Evolutionary conservation across 805 yeast species (phyloP).

Genomic region (Zygosaccharomyces siamensis): DNA sequence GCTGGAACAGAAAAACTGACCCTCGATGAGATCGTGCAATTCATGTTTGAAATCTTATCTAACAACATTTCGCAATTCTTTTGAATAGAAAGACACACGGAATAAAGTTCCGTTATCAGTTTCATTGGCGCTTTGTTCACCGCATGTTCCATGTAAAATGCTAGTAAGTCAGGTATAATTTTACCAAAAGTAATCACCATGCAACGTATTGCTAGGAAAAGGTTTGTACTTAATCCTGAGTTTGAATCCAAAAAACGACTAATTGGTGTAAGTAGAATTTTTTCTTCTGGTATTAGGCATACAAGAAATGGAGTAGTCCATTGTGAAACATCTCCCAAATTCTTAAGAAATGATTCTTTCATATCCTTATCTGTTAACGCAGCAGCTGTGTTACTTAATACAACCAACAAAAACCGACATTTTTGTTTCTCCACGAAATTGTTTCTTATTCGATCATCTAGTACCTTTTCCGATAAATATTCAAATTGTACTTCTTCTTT

Average conservation of each 20-base stretch:
- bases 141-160: not conserved
- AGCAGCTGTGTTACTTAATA: not conserved
- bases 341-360: not conserved
- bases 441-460: not conserved
- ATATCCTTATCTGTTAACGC: not conserved
- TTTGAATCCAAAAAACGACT: not conserved
- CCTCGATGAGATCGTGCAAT: not conserved
- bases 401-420: not conserved
- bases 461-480: conserved; percentile 4
- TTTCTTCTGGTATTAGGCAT: not conserved
- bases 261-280: not conserved
- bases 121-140: not conserved
- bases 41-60: not conserved
- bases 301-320: not conserved
- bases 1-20: not conserved
- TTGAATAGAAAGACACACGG: conserved; percentile 5
- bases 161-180: conserved; percentile 5
- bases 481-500: conserved; percentile 2
- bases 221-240: not conserved
- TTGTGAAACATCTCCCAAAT: not conserved
- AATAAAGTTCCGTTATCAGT: not conserved
- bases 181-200: conserved; percentile 1
- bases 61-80: conserved; percentile 1
- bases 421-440: not conserved
- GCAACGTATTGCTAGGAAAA: not conserved